Percentiles rank a stretch among this genome's conserved stretches.
Conservation (phyloP, 768 basidiomycete genomes). For the Kwoniella dejecticola region DNA sequence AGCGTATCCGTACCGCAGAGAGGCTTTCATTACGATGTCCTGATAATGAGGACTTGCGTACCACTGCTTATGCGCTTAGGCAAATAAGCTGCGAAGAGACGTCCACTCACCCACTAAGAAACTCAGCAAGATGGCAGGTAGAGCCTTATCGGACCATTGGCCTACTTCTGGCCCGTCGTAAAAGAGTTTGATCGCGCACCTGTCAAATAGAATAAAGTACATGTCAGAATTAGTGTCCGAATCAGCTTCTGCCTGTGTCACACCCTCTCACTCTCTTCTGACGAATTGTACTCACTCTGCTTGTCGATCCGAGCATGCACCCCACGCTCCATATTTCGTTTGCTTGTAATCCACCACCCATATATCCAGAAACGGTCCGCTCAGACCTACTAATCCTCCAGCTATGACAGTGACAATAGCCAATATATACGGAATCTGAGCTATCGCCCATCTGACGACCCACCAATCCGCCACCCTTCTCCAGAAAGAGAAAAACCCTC, state of each 20-base stretch:
- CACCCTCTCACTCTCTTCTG: too few species aligned
- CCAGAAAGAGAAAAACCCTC: too few species aligned
- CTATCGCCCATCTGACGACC: background rate
- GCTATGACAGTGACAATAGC: background rate
- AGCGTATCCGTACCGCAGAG: too few species aligned
- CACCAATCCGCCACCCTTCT: too few species aligned
- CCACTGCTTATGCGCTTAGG: too few species aligned
- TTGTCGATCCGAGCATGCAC: slow-evolving; percentile 10
- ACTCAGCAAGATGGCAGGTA: slow-evolving; percentile 10
- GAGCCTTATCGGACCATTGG: background rate
- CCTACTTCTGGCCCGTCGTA: slow-evolving; percentile 12
- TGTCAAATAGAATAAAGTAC: background rate
- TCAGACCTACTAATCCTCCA: slow-evolving; percentile 7
- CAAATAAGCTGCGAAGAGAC: background rate
- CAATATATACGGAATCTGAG: slow-evolving; percentile 9
- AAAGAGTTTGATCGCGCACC: slow-evolving; percentile 4
- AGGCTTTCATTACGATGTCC: too few species aligned
- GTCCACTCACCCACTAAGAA: slow-evolving; percentile 16
- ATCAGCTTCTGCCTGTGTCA: too few species aligned
- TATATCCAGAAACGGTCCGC: slow-evolving; percentile 9
- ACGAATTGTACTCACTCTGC: background rate
- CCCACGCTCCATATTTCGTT: slow-evolving; percentile 15
- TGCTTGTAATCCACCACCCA: slow-evolving; percentile 5
- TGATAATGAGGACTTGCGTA: too few species aligned
- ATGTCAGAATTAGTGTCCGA: too few species aligned